These are phyloP conservation scores for Colletotrichum plurivorum DNA, from an alignment of 2,329 filamentous ascomycete species.

Conservation along the genomic window DNA sequence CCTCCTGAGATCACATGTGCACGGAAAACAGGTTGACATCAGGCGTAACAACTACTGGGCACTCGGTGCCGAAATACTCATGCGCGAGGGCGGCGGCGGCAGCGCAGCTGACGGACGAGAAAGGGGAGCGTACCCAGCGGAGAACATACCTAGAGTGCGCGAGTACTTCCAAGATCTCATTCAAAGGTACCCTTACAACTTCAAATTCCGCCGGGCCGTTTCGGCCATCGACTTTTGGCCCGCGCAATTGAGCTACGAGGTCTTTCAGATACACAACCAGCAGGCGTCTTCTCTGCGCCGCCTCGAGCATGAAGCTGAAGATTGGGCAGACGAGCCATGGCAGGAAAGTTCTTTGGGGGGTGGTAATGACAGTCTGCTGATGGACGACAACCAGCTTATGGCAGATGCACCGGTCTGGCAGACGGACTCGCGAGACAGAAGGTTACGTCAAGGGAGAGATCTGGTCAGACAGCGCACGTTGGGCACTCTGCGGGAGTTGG, in stretches of 20 bases:
- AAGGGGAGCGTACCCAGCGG: slow-evolving; percentile 46
- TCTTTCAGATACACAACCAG: slow-evolving; percentile 80
- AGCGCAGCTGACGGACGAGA: slow-evolving; percentile 36
- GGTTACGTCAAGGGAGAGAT: slow-evolving; percentile 52
- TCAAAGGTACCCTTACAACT: slow-evolving; percentile 80
- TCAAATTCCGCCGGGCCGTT: slow-evolving; percentile 68
- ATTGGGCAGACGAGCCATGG: slow-evolving; percentile 46
- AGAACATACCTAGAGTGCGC: slow-evolving; percentile 61
- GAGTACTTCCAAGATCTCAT: slow-evolving; percentile 84
- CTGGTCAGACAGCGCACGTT: slow-evolving; percentile 66
- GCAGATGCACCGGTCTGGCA: slow-evolving; percentile 40
- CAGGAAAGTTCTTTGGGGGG: slow-evolving; percentile 35
- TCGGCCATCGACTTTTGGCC: slow-evolving; percentile 85
- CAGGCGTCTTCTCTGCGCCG: slow-evolving; percentile 60
- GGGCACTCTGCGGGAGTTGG: slow-evolving; percentile 72
- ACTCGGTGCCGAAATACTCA: slow-evolving; percentile 86
- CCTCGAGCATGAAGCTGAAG: slow-evolving; percentile 50
- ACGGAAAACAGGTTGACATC: slow-evolving; percentile 74
- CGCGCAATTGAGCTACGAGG: slow-evolving; percentile 84
- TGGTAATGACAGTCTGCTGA: slow-evolving; percentile 33
- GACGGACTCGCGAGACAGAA: slow-evolving; percentile 39
- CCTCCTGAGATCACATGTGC: slow-evolving; percentile 64
- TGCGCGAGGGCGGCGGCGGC: slow-evolving; percentile 66
- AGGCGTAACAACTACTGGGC: slow-evolving; percentile 82
- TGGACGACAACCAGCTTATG: slow-evolving; percentile 44